Evolutionary conservation across 2,329 filamentous ascomycete species (phyloP).

Genomic region (Neopestalotiopsis clavispora): DNA sequence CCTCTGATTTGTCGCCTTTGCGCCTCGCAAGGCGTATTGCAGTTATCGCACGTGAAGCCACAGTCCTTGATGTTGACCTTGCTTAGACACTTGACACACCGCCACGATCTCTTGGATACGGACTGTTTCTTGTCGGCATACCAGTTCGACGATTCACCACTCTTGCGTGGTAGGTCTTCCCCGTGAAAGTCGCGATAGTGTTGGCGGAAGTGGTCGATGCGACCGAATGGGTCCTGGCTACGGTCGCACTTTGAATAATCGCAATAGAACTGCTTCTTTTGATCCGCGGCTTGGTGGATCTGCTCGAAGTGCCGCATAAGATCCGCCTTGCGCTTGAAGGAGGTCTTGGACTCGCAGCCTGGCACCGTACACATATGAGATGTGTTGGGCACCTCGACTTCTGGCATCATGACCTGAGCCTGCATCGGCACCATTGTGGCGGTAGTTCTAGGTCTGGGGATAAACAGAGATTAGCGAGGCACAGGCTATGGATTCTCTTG

Average conservation of each 20-base stretch:
- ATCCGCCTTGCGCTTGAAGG: conserved; percentile 58
- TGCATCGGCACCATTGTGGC: not conserved
- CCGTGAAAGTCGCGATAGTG: conserved; percentile 61
- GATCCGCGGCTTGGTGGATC: conserved; percentile 47
- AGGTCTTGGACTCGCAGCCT: conserved; percentile 46
- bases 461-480: not conserved
- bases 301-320: conserved; percentile 58
- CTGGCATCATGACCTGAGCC: too few relatives aligned
- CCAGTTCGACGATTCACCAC: conserved; percentile 34
- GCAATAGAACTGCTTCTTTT: conserved; percentile 52
- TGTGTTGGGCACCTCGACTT: not conserved
- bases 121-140: conserved; percentile 46
- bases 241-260: conserved; percentile 57
- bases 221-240: conserved; percentile 50
- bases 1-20: conserved; percentile 37
- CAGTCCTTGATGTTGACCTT: conserved; percentile 46
- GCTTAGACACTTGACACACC: conserved; percentile 57
- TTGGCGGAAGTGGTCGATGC: conserved; percentile 62
- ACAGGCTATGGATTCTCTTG: not conserved
- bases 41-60: conserved; percentile 52
- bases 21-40: conserved; percentile 51
- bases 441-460: not conserved
- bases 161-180: conserved; percentile 46
- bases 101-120: conserved; percentile 53
- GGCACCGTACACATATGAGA: not conserved